phyloP scores from a whole-genome alignment of 2,329 filamentous ascomycete genomes.

The Lachnellula suecica region DNA sequence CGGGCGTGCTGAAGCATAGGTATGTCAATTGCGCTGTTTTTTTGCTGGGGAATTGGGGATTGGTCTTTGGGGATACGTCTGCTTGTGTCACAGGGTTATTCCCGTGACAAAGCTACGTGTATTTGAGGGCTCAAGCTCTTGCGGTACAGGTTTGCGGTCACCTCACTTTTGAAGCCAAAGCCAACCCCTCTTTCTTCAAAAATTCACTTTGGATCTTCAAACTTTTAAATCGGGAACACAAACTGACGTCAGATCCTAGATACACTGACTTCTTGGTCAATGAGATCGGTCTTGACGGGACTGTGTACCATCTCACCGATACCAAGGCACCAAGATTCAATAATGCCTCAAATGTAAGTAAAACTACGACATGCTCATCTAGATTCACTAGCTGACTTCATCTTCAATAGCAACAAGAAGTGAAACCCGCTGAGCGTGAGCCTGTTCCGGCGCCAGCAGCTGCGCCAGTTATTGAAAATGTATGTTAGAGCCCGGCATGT shows the following conservation, averaged over 20 bases:
- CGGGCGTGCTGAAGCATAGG: slow-evolving; percentile 67
- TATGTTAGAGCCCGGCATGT: too few species aligned
- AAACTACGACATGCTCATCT: neutral
- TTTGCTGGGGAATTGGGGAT: neutral
- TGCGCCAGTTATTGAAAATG: too few species aligned
- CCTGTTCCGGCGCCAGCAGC: too few species aligned
- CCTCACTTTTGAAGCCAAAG: too few species aligned
- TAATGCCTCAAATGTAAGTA: slow-evolving; percentile 13
- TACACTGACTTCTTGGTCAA: slow-evolving; percentile 77
- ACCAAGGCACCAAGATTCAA: slow-evolving; percentile 19
- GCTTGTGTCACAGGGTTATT: too few species aligned
- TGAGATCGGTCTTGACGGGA: slow-evolving; percentile 63
- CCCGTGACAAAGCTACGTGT: too few species aligned
- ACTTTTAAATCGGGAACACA: neutral
- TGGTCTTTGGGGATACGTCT: neutral
- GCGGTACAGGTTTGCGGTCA: too few species aligned
- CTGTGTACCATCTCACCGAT: slow-evolving; percentile 60
- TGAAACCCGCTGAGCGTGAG: neutral
- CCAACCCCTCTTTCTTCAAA: too few species aligned
- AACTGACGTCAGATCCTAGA: slow-evolving; percentile 35
- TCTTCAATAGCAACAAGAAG: neutral
- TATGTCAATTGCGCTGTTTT: slow-evolving; percentile 28
- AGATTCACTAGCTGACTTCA: neutral
- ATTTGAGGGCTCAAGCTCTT: too few species aligned
- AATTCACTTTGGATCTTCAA: too few species aligned